These are phyloP conservation scores for Nosema muscidifuracis DNA, from an alignment of 371 early-diverging fungal species.

Conservation along the genomic window DNA sequence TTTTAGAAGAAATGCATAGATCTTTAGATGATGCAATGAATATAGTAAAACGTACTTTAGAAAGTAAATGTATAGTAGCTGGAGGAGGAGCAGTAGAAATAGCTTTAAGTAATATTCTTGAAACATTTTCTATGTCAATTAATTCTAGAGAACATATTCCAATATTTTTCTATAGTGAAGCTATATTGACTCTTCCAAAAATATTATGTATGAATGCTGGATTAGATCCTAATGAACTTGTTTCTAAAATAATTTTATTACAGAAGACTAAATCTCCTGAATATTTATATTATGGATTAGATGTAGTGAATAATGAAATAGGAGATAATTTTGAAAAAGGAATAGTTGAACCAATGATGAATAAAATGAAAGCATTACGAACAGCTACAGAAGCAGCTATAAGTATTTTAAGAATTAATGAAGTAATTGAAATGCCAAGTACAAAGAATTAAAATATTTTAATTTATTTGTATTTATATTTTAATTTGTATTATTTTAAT, in stretches of 20 bases:
- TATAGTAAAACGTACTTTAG: slow-evolving; percentile 91
- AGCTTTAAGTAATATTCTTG: slow-evolving; percentile 88
- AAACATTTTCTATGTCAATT: slow-evolving; percentile 79
- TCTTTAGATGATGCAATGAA: slow-evolving; percentile 91
- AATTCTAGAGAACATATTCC: slow-evolving; percentile 84
- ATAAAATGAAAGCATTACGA: slow-evolving; percentile 92
- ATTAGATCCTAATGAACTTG: slow-evolving; percentile 88
- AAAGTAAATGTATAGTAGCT: slow-evolving; percentile 89
- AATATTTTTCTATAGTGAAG: slow-evolving; percentile 91
- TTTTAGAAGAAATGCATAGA: slow-evolving; percentile 96
- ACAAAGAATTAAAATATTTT: slow-evolving; percentile 18
- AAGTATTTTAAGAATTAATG: slow-evolving; percentile 89
- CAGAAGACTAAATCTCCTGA: slow-evolving; percentile 62
- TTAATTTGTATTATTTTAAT: no score
- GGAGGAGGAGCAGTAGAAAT: slow-evolving; percentile 98
- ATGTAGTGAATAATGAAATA: slow-evolving; percentile 80
- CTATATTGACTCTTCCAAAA: slow-evolving; percentile 90
- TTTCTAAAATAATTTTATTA: slow-evolving; percentile 67
- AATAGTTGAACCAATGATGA: slow-evolving; percentile 95
- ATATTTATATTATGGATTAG: slow-evolving; percentile 70
- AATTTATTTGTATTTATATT: neutral
- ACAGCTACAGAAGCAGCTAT: slow-evolving; percentile 99
- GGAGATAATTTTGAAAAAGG: slow-evolving; percentile 89
- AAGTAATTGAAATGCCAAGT: slow-evolving; percentile 59
- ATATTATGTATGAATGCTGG: slow-evolving; percentile 95